These are phyloP conservation scores for Lachancea dasiensis DNA, from an alignment of 805 yeast genomes.

Conservation along the genomic window DNA sequence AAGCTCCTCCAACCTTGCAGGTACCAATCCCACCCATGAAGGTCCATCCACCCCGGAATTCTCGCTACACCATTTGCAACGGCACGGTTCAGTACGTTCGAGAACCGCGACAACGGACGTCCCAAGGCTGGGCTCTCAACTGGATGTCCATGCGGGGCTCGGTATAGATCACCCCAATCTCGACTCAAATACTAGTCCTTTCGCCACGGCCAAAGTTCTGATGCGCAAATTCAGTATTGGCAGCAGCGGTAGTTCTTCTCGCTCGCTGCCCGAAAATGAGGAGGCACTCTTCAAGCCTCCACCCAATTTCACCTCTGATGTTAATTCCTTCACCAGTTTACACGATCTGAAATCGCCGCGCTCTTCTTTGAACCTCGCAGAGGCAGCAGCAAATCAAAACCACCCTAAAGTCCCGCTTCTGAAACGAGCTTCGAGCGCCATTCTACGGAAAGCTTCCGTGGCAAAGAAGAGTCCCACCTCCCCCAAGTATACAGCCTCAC, in stretches of 20 bases:
- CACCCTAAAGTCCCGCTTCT: conserved; percentile 23
- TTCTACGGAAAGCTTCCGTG: conserved; percentile 26
- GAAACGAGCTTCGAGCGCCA: conserved; percentile 30
- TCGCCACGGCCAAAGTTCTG: conserved; percentile 8
- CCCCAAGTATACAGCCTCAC: background rate
- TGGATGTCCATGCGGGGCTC: conserved; percentile 10
- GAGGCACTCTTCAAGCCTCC: conserved; percentile 10
- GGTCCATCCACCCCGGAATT: conserved; percentile 2
- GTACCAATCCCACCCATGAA: background rate
- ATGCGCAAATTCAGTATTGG: conserved; percentile 17
- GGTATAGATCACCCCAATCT: conserved; percentile 8
- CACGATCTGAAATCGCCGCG: conserved; percentile 6
- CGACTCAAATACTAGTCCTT: background rate
- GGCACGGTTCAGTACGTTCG: conserved; percentile 5
- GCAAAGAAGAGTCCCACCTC: conserved; percentile 1
- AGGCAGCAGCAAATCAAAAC: conserved; percentile 8
- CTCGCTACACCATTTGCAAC: conserved; percentile 6
- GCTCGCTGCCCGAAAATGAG: conserved; percentile 10
- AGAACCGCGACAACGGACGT: conserved; percentile 1
- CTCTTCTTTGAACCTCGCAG: conserved; percentile 6
- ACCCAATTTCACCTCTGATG: conserved; percentile 2
- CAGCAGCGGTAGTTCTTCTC: conserved; percentile 16
- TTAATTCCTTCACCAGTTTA: conserved; percentile 4
- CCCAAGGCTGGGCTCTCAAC: conserved; percentile 5
- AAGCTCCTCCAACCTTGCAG: background rate